Base-by-base conservation (phyloP, 352 stramenopile genomes). In the Pythium sukuiense region DNA sequence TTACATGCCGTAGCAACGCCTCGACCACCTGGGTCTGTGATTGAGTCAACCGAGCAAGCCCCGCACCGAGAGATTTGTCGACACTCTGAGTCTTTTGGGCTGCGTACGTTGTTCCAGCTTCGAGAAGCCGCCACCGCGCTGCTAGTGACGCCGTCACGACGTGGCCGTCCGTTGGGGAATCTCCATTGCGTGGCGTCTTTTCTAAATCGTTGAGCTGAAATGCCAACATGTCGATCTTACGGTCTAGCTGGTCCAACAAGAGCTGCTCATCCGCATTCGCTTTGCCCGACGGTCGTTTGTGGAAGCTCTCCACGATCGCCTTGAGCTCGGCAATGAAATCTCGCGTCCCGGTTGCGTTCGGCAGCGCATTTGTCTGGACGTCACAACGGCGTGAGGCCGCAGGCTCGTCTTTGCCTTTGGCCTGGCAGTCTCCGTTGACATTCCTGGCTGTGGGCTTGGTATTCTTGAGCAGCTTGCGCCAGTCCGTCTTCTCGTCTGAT, bases 401-500 rank as follows among this genome's bases (percentile, higher is more conserved):
- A 13, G 45, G 3, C 11, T 52, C 29, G n/a, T 27, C 20, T 14
- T 52, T 52, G 6, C 6, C n/a, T 16, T 67, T 39, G 4, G 60
- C 43, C n/a, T 24, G 13, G 2, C n/a, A 32, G 30, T 39, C 50
- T 41, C 29, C 12, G 20, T 37, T 49, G 30, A 45, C 24, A 45
- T 43, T 27, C 18, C 18, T 33, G 8, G 2, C 30, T 14, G 33
- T 43, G 2, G 60, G 55, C 32, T 45, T 41, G 24, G 57, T 60
- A 2, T 77, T 65, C 55, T 90, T 90, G 13, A 90, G 73, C 39
- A 88, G 54, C 32, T 90, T 90, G 41, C 70, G 71, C 81, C 81
- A 90, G 60, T 90, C 81, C 1, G 81, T 90, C 5, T 70, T 70
- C 26, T 90, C 81, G 29, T 90, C 81, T 16, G 79, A 81, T 64